Evolutionary conservation across 2,329 filamentous ascomycete species (phyloP), one percentile per base, ranked within the genome.

Genomic region (Myotisia sp.): DNA sequence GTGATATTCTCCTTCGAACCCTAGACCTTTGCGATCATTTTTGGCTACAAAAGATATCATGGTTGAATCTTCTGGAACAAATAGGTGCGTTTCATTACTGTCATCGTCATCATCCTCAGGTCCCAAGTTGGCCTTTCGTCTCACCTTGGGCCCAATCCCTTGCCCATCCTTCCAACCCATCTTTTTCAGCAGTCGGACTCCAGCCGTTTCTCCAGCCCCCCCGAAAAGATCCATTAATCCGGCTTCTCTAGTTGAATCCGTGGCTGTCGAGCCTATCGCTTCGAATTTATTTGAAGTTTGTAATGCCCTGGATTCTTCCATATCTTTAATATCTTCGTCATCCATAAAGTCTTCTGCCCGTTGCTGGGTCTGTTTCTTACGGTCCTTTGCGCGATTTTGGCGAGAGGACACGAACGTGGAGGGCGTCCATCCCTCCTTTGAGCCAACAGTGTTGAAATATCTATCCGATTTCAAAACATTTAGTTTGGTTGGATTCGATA

Each of bases 81-180:
- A 95, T 0, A 86, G 63, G 57, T 87, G 76, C 1, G 64, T 72
- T 33, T 64, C 58, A 12, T 64, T 59, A n/a, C 46, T 44, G 7
- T 60, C 51, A 28, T 58, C 57, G 26, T 8, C 22, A 17, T 53
- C 55, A 27, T 59, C 64, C 1, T 64, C 53, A 26, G 70, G 67
- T 34, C 70, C 79, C 9, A 87, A 65, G 30, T 78, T 68, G 23
- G 85, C 83, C 51, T 67, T 68, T 31, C 90, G 71, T 35, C 76
- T 74, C 21, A 94, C 64, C 55, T 84, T 93, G 14, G 85, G 84
- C 1, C 90, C 90, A 41, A 95, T 76, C 3, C 90, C 90, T 56
- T 95, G 86, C 1, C 86, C 87, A 42, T 87, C 80, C 48, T 79
- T 81, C 90, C 90, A 98, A 10, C 87, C 90, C 87, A 98, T 95